Base-by-base conservation (phyloP, 805 yeast species). In the Saccharomycopsis fermentans region DNA sequence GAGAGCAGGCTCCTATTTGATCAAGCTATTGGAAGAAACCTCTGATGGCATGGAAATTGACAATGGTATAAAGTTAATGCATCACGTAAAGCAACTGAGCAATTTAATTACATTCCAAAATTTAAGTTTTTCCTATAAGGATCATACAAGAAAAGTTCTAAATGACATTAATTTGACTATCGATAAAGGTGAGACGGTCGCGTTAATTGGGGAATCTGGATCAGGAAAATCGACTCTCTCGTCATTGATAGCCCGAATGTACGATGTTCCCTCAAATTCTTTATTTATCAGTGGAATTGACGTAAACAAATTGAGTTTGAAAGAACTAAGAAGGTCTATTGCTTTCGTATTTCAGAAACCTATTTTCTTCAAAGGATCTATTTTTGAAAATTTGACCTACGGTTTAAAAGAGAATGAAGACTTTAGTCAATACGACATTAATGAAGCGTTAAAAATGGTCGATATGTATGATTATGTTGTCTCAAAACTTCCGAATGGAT, bases 181-280 rank as follows among this genome's bases (percentile, higher is more conserved):
- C 1, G 32, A 65, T 0, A 64, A 71, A 11, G 79, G 81, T 19
- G 80, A 81, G 58, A 73, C 80, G 0, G 73, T 86, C 21, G 94
- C 88, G 0, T 69, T 94, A 1, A 81, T 84, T 2, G 99, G 99
- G 0, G 82, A 80, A 37, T 88, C 97, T 1, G 99, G 99, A 0
- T 79, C 86, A 14, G 99, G 99, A 0, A 94, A 94, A 69, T 86
- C 97, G 0, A 90, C 98, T 0, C 62, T 92, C 1, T 70, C 82
- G 0, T 73, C 77, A 1, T 64, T 91, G 12, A 62, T 91, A 0
- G 69, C 83, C 1, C 73, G 85, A 55, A 69, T 91, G 0, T 81
- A 81, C 60, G 68, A 68, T 1, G 71, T 76, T 2, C 63, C 70
- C 2, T 63, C 70, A 0, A 77, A 81, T 0, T 56, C 71, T 0